Conservation (phyloP, 2,329 filamentous ascomycete species). For the Ophiostoma triangulosporum region DNA sequence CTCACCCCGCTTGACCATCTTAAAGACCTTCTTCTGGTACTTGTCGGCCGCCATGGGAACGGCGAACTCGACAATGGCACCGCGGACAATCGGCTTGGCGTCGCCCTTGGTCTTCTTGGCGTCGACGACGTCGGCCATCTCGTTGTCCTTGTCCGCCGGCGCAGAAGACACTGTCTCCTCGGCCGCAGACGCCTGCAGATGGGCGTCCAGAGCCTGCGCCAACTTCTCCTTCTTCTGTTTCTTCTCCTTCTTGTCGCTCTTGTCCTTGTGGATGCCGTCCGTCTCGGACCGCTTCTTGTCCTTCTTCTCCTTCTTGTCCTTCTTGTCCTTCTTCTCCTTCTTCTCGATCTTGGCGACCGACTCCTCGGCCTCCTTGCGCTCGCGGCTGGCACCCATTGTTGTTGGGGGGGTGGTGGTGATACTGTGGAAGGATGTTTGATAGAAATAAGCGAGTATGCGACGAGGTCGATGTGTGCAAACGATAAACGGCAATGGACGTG, state of each 20-base stretch:
- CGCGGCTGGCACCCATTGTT: conserved; percentile 12
- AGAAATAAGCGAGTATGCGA: neutral
- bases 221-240: conserved; percentile 65
- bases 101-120: conserved; percentile 17
- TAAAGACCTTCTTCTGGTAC: conserved; percentile 53
- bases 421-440: too few species aligned
- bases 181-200: conserved; percentile 31
- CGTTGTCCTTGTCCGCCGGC: too few species aligned
- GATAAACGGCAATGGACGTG: neutral
- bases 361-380: conserved; percentile 14
- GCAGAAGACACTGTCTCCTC: too few species aligned
- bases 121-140: conserved; percentile 25
- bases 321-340: conserved; percentile 14
- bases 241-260: conserved; percentile 52
- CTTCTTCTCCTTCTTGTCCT: conserved; percentile 34
- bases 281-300: conserved; percentile 40
- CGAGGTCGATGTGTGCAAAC: neutral
- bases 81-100: conserved; percentile 23
- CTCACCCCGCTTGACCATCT: conserved; percentile 45
- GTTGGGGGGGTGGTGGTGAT: neutral
- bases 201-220: conserved; percentile 49
- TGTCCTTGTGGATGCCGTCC: conserved; percentile 37
- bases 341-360: conserved; percentile 9
- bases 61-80: conserved; percentile 63
- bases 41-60: conserved; percentile 71